A percentile compares a stretch with the other conserved stretches of the same genome.
Evolutionary conservation across 495 filamentous ascomycete genomes (phyloP).

Genomic region (Rhizodiscina lignyota): DNA sequence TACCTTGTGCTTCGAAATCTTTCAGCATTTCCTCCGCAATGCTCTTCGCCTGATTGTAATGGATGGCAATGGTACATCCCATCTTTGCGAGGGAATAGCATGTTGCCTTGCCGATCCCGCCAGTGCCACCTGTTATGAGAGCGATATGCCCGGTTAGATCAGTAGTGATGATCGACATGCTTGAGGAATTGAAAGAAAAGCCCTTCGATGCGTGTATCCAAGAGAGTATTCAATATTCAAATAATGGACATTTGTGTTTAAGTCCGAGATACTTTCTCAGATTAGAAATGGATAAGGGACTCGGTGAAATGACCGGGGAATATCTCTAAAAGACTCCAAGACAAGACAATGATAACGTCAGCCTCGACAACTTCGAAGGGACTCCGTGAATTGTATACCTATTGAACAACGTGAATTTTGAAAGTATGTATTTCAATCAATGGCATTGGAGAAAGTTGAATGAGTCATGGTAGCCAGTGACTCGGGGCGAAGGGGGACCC

Average conservation of each 20-base stretch:
- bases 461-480: too few species aligned
- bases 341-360: background rate
- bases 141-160: slow-evolving; percentile 7
- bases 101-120: slow-evolving; percentile 6
- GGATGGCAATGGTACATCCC: slow-evolving; percentile 18
- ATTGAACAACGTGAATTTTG: too few species aligned
- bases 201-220: background rate
- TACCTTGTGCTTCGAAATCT: slow-evolving; percentile 1
- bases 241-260: background rate
- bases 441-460: too few species aligned
- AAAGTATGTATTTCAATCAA: too few species aligned
- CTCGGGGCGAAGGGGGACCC: too few species aligned
- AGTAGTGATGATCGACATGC: background rate
- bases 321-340: background rate
- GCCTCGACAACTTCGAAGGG: background rate
- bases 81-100: slow-evolving; percentile 8
- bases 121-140: slow-evolving; percentile 7
- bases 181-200: background rate
- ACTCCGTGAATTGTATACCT: background rate
- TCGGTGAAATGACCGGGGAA: background rate
- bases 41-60: slow-evolving; percentile 15
- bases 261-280: background rate
- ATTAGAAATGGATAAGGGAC: background rate
- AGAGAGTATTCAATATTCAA: background rate
- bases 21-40: slow-evolving; percentile 7